Percentiles rank a stretch among this genome's conserved stretches.
These are phyloP conservation scores for Mycena vulgaris DNA, from an alignment of 768 basidiomycete genomes.

Conservation along the genomic window DNA sequence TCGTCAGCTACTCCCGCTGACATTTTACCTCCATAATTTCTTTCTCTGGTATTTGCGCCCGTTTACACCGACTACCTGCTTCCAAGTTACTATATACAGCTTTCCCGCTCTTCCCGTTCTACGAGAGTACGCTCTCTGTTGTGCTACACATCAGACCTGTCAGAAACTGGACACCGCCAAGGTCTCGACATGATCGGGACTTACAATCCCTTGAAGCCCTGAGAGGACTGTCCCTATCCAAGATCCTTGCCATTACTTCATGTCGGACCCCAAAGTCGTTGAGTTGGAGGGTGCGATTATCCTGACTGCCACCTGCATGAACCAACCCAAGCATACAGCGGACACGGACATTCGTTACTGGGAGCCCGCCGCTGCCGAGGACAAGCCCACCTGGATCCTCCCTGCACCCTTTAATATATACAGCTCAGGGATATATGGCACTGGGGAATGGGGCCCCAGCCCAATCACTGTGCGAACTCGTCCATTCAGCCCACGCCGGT, in stretches of 20 bases:
- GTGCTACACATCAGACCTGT: no score
- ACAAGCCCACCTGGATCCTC: conserved; percentile 18
- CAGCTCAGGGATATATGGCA: not conserved
- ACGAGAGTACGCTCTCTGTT: no score
- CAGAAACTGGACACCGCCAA: not conserved
- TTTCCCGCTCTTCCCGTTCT: no score
- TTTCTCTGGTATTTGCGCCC: no score
- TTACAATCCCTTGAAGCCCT: not conserved
- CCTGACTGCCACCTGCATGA: not conserved
- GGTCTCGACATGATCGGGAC: not conserved
- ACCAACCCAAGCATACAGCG: not conserved
- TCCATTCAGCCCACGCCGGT: not conserved
- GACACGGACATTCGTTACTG: not conserved
- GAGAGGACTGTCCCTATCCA: not conserved
- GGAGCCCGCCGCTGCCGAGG: not conserved
- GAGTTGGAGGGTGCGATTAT: not conserved
- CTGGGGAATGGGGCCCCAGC: conserved; percentile 5
- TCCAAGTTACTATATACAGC: no score
- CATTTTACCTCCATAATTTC: no score
- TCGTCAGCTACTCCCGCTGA: no score
- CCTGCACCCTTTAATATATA: conserved; percentile 6
- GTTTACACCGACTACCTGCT: no score
- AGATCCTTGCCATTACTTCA: not conserved
- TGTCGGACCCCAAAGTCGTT: not conserved
- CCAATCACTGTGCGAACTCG: conserved; percentile 17